Evolutionary conservation across 495 filamentous ascomycete species (phyloP).

Genomic region (Delitschia confertaspora): DNA sequence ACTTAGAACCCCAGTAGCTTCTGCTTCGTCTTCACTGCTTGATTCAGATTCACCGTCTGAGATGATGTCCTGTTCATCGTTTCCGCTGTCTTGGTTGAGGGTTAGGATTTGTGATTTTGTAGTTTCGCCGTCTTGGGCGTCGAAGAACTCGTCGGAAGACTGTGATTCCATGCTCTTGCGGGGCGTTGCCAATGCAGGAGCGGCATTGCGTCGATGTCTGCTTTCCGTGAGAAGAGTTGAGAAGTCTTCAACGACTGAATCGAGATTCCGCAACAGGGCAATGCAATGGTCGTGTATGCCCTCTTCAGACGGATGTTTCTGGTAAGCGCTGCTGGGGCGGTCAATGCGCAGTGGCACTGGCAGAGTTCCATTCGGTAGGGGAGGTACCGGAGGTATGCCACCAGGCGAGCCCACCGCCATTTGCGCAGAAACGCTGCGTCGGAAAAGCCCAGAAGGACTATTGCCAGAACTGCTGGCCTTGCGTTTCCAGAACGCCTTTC

Average conservation of each 20-base stretch:
- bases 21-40: slow-evolving; percentile 46
- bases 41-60: slow-evolving; percentile 54
- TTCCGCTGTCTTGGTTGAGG: slow-evolving; percentile 55
- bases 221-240: slow-evolving; percentile 63
- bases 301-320: slow-evolving; percentile 40
- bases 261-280: slow-evolving; percentile 71
- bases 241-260: slow-evolving; percentile 74
- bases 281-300: slow-evolving; percentile 71
- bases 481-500: slow-evolving; percentile 79
- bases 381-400: slow-evolving; percentile 31
- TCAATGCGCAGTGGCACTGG: slow-evolving; percentile 35
- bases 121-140: slow-evolving; percentile 62
- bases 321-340: slow-evolving; percentile 17
- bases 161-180: slow-evolving; percentile 71
- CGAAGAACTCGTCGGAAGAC: slow-evolving; percentile 84
- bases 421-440: slow-evolving; percentile 45
- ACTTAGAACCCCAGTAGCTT: slow-evolving; percentile 34
- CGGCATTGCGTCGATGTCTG: slow-evolving; percentile 62
- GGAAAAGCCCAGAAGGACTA: slow-evolving; percentile 37
- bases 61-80: slow-evolving; percentile 41
- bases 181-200: slow-evolving; percentile 37
- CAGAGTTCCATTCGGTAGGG: slow-evolving; percentile 33
- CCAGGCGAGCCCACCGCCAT: slow-evolving; percentile 49
- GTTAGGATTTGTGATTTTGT: slow-evolving; percentile 61
- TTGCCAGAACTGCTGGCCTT: slow-evolving; percentile 52